phyloP scores from a whole-genome alignment of 805 yeast genomes.

The Candida verbasci region DNA sequence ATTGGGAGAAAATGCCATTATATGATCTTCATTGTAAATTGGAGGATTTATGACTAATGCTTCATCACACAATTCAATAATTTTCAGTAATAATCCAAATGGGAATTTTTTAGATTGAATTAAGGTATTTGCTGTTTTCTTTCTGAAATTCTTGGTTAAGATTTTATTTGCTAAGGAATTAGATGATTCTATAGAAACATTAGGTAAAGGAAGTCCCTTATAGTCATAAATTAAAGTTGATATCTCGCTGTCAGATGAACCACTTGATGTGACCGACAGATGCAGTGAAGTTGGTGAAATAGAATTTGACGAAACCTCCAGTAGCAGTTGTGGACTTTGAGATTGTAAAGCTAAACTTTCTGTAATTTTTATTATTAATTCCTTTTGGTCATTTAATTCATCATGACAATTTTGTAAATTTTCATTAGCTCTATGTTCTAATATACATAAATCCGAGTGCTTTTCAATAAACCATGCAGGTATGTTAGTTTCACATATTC shows the following conservation, averaged over 20 bases:
- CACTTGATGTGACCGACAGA: slow-evolving; percentile 17
- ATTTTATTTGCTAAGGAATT: slow-evolving; percentile 16
- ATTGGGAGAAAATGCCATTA: slow-evolving; percentile 50
- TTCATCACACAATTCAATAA: slow-evolving; percentile 66
- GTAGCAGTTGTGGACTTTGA: slow-evolving; percentile 1
- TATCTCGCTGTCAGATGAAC: slow-evolving; percentile 10
- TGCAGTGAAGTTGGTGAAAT: slow-evolving; percentile 9
- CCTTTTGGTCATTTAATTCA: slow-evolving; percentile 64
- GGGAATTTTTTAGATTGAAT: slow-evolving; percentile 52
- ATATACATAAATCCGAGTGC: slow-evolving; percentile 81
- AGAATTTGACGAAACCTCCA: slow-evolving; percentile 5
- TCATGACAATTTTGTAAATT: slow-evolving; percentile 75
- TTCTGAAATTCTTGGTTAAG: slow-evolving; percentile 9
- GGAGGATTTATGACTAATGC: slow-evolving; percentile 67
- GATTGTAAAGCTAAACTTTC: slow-evolving; percentile 29
- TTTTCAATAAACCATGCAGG: slow-evolving; percentile 96
- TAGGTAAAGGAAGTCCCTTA: slow-evolving; percentile 53
- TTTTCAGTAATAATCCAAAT: slow-evolving; percentile 51
- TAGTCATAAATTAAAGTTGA: slow-evolving; percentile 38
- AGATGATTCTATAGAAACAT: slow-evolving; percentile 5
- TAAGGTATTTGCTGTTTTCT: slow-evolving; percentile 17
- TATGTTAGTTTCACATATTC: slow-evolving; percentile 87
- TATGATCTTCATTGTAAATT: slow-evolving; percentile 25
- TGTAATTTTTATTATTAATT: slow-evolving; percentile 40
- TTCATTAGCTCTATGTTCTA: slow-evolving; percentile 80